A percentile compares a stretch with the other conserved stretches of the same genome.
Conservation (phyloP, 148 eudicot species). For the Mesembryanthemum crystallinum region DNA sequence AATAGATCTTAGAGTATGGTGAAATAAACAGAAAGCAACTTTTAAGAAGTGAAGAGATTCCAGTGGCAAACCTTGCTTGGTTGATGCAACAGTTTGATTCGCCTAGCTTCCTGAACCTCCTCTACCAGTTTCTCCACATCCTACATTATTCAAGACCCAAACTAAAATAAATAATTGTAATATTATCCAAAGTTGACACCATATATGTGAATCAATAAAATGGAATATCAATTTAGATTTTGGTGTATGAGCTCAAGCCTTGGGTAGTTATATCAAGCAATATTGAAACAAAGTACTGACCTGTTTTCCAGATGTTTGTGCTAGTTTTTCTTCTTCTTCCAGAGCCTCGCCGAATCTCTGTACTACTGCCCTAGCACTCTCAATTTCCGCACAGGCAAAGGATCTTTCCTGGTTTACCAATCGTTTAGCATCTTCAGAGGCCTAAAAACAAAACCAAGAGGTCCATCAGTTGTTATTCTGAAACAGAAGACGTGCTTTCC, state of each 20-base stretch:
- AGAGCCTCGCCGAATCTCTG: constrained; percentile 95
- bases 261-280: background rate
- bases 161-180: background rate
- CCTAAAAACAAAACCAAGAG: constrained; percentile 42
- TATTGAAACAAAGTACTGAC: constrained; percentile 32
- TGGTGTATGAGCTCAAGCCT: background rate
- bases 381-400: constrained; percentile 98
- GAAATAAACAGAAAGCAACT: background rate
- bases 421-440: constrained; percentile 98
- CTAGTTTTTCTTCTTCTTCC: constrained; percentile 86
- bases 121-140: constrained; percentile 77
- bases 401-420: constrained; percentile 97
- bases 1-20: too few relatives aligned
- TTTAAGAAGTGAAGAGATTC: background rate
- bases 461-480: constrained; percentile 1
- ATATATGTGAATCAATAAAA: background rate
- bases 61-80: constrained; percentile 72
- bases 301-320: constrained; percentile 75
- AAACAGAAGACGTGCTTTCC: too few relatives aligned
- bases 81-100: constrained; percentile 83
- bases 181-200: background rate
- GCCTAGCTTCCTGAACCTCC: constrained; percentile 94
- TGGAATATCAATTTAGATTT: background rate
- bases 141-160: constrained; percentile 30
- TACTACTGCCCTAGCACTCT: constrained; percentile 94